phyloP scores from a whole-genome alignment of 805 yeast species.

The Myxozyma geophila region DNA sequence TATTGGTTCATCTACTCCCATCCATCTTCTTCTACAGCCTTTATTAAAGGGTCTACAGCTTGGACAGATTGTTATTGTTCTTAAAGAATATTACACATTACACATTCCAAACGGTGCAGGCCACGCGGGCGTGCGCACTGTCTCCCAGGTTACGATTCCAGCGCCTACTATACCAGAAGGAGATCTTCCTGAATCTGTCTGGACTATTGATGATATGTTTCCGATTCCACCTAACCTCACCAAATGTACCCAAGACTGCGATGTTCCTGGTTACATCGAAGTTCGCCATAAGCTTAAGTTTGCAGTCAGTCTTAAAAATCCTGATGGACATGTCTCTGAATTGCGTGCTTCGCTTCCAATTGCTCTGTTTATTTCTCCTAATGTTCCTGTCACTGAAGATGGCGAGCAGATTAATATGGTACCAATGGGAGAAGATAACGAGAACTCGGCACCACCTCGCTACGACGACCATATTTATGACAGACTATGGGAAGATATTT shows the following conservation, averaged over 20 bases:
- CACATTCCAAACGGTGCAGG: constrained; percentile 39
- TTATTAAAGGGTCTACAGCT: constrained; percentile 76
- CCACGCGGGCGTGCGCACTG: constrained; percentile 69
- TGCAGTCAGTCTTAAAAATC: constrained; percentile 74
- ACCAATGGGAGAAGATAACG: constrained; percentile 27
- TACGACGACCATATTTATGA: constrained; percentile 84
- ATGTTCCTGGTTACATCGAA: constrained; percentile 67
- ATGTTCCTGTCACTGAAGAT: constrained; percentile 67
- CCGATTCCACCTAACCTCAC: constrained; percentile 74
- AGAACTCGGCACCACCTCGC: constrained; percentile 74
- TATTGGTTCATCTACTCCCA: constrained; percentile 77
- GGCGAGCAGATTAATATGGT: constrained; percentile 34
- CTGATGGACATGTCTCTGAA: constrained; percentile 93
- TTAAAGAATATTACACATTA: constrained; percentile 68
- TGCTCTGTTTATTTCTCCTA: constrained; percentile 75
- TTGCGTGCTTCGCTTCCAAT: constrained; percentile 88
- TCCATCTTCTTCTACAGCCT: constrained; percentile 76
- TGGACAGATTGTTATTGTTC: constrained; percentile 70
- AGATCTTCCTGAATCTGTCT: constrained; percentile 55
- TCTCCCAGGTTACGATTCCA: constrained; percentile 56
- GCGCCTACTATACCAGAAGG: constrained; percentile 47
- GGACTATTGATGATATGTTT: constrained; percentile 72
- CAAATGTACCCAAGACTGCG: constrained; percentile 86
- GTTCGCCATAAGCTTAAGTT: constrained; percentile 89
- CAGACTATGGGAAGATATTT: constrained; percentile 69